phyloP scores from a whole-genome alignment of 345 rosid genomes.

The Atalantia buxifolia region DNA sequence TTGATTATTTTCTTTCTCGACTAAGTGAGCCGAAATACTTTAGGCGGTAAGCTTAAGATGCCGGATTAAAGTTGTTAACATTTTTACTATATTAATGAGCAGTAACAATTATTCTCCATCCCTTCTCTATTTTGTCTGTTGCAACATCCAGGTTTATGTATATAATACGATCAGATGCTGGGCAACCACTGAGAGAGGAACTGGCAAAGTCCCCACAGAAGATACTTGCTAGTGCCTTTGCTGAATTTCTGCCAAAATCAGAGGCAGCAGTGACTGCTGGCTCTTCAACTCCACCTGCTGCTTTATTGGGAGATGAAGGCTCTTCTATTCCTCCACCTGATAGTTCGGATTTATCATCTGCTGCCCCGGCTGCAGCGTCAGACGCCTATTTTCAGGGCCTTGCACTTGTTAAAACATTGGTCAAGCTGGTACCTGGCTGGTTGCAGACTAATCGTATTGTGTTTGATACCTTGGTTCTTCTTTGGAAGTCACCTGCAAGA shows the following conservation, averaged over 20 bases:
- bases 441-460: constrained; percentile 78
- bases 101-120: neutral
- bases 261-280: constrained; percentile 48
- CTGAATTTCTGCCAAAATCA: constrained; percentile 69
- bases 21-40: constrained; percentile 89
- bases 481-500: constrained; percentile 96
- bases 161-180: constrained; percentile 89
- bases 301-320: constrained; percentile 64
- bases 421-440: constrained; percentile 88
- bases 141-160: constrained; percentile 80
- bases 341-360: constrained; percentile 45
- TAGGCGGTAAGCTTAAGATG: constrained; percentile 66
- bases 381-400: constrained; percentile 97
- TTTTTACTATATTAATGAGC: neutral
- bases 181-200: constrained; percentile 93
- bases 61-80: constrained; percentile 8
- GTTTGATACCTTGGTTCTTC: constrained; percentile 78
- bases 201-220: constrained; percentile 90
- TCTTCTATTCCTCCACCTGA: constrained; percentile 51
- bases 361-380: constrained; percentile 40
- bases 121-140: neutral
- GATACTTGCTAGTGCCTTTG: constrained; percentile 83
- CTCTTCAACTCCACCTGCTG: constrained; percentile 57
- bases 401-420: constrained; percentile 83
- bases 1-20: constrained; percentile 93